Base-by-base conservation (phyloP, 1,284 basidiomycete species). In the Ustilago esculenta region DNA sequence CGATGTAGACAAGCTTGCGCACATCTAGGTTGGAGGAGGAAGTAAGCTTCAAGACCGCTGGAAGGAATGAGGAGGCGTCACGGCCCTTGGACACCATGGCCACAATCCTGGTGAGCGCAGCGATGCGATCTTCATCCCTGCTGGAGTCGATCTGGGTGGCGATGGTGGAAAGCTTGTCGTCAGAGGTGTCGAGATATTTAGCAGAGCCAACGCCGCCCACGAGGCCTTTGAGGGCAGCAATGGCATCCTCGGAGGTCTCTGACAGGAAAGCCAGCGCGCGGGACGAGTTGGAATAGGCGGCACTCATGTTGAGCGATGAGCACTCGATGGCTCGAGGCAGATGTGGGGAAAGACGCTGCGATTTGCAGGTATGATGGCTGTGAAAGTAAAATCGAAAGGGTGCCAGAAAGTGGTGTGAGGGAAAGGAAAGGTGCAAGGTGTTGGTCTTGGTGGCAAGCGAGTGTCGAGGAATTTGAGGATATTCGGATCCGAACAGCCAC, bases 1-100 rank as follows among this genome's bases (percentile, higher is more conserved):
- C 97, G 73, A 98, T 95, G 83, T 98, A 98, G 39, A 98, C 94
- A 54, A 98, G 89, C 84, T 98, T 97, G 67, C 94, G 89, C 71
- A 97, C 91, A 83, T 97, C 94, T 43, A 98, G 88, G 81, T 81
- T 76, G 29, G 79, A 75, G n/a, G 73, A 60, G 0, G 83, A 81
- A 14, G 81, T 71, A 23, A 81, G 68, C 53, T 81, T 81, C 27
- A 80, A 57, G 14, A 80, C 80, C 32, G 68, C 67, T 36, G 71
- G 80, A 25, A 77, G 75, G 86, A 92, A 94, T 60, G 89, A 88
- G 32, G 93, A 90, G 68, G 94, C 92, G 76, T 94, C 91, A 46
- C 92, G 89, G 27, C 90, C 90, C 84, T 95, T 95, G 33, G 92
- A 94, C 68, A 96, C 94, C 82, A 94, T 65, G 7, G 77, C 78